These are phyloP conservation scores for Scleroderma citrinum DNA, from an alignment of 768 basidiomycete genomes.

Conservation along the genomic window DNA sequence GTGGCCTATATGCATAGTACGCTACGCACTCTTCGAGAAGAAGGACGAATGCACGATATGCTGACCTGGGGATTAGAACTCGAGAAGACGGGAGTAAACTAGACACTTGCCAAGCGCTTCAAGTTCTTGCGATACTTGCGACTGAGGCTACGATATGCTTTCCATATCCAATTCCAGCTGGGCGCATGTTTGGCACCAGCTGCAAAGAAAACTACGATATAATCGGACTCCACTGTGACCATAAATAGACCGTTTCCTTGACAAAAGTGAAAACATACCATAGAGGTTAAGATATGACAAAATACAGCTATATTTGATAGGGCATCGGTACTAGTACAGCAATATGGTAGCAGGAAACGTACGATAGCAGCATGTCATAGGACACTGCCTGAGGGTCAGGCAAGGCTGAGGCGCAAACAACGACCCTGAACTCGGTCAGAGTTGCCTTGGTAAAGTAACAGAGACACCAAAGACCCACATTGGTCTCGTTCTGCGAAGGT, in stretches of 20 bases:
- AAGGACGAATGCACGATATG: conserved; percentile 85
- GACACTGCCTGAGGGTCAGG: conserved; percentile 73
- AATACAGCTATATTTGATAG: conserved; percentile 49
- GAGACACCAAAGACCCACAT: conserved; percentile 51
- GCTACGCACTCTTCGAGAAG: conserved; percentile 72
- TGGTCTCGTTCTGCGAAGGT: conserved; percentile 60
- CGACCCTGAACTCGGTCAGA: conserved; percentile 50
- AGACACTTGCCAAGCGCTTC: conserved; percentile 61
- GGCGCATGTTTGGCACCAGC: conserved; percentile 72
- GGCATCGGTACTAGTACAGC: conserved; percentile 3
- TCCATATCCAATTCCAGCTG: conserved; percentile 90
- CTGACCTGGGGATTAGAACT: conserved; percentile 33
- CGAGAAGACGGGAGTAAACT: neutral
- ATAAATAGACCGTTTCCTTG: neutral
- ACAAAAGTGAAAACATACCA: conserved; percentile 40
- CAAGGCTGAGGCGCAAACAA: conserved; percentile 75
- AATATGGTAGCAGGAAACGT: conserved; percentile 27
- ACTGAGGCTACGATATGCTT: conserved; percentile 74
- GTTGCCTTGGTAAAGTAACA: conserved; percentile 5
- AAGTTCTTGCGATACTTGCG: conserved; percentile 86
- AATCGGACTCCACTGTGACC: conserved; percentile 77
- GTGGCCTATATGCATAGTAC: neutral
- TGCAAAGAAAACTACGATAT: conserved; percentile 82
- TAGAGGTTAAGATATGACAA: conserved; percentile 77
- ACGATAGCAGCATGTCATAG: conserved; percentile 74